These are phyloP conservation scores for Saccharomycopsis fodiens DNA, from an alignment of 805 yeast genomes.

Conservation along the genomic window DNA sequence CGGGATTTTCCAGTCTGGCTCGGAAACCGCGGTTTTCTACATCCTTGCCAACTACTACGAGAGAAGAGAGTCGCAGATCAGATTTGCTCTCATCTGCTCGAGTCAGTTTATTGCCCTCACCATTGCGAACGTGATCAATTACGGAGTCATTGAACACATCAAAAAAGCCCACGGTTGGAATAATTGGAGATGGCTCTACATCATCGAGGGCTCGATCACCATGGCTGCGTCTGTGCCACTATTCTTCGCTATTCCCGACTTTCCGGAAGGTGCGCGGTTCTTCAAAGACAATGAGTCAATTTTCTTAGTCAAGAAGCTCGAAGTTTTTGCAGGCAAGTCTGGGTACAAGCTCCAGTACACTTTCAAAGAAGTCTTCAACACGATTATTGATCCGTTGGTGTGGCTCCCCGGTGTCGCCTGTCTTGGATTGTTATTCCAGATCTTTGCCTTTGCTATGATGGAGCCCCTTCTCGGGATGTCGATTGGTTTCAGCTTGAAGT, in stretches of 20 bases:
- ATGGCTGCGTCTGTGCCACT: not conserved
- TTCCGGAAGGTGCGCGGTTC: constrained; percentile 20
- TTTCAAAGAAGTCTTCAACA: constrained; percentile 34
- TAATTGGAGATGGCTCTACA: constrained; percentile 15
- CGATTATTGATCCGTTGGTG: constrained; percentile 51
- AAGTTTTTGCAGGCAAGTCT: constrained; percentile 39
- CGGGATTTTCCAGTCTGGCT: constrained; percentile 62
- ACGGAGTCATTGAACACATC: constrained; percentile 39
- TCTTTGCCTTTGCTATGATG: constrained; percentile 53
- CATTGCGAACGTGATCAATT: constrained; percentile 66
- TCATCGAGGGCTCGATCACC: constrained; percentile 6
- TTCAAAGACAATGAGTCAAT: constrained; percentile 35
- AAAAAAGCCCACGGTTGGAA: constrained; percentile 42
- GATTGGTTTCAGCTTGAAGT: not conserved
- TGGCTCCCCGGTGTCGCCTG: constrained; percentile 52
- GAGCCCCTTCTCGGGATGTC: not conserved
- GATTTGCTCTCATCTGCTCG: constrained; percentile 56
- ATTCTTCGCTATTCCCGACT: constrained; percentile 20
- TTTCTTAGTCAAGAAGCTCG: constrained; percentile 49
- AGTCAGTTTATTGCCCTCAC: constrained; percentile 71
- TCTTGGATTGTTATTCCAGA: constrained; percentile 59
- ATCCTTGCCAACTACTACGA: constrained; percentile 58
- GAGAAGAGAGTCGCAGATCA: constrained; percentile 54
- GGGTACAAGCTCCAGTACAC: constrained; percentile 41
- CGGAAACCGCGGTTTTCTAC: constrained; percentile 70